phyloP scores from a whole-genome alignment of 257 asterid species.

The Ajuga chamaepitys region DNA sequence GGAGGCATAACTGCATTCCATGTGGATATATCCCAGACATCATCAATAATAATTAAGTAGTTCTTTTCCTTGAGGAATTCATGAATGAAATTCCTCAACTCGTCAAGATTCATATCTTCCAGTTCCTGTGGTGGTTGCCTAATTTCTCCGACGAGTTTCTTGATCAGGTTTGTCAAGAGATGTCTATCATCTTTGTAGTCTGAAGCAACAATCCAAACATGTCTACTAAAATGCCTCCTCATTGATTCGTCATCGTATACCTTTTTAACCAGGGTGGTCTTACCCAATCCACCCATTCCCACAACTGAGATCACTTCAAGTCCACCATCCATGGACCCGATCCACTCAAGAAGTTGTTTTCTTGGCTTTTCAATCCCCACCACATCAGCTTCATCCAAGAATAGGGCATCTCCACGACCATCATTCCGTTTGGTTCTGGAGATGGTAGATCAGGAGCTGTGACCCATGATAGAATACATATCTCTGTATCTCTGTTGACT shows the following conservation, averaged over 20 bases:
- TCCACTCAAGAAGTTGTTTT: conserved; percentile 17
- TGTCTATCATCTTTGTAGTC: not conserved
- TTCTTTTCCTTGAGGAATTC: not conserved
- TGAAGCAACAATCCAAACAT: conserved; percentile 1
- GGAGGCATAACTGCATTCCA: conserved; percentile 6
- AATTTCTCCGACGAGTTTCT: not conserved
- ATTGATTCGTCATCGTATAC: not conserved
- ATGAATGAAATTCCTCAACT: not conserved
- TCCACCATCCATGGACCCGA: not conserved
- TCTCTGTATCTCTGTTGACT: conserved; percentile 3
- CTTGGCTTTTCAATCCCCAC: conserved; percentile 31
- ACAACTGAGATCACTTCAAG: conserved; percentile 8
- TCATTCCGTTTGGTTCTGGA: not conserved
- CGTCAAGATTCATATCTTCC: not conserved
- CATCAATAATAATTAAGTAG: not conserved
- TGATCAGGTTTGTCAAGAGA: not conserved
- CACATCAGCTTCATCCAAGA: conserved; percentile 22
- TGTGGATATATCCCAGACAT: not conserved
- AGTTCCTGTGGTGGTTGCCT: not conserved
- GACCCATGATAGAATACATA: not conserved
- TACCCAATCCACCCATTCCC: conserved; percentile 10
- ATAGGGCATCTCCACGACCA: conserved; percentile 22
- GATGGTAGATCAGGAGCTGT: not conserved
- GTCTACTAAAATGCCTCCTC: not conserved
- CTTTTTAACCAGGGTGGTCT: not conserved